Percentiles rank a stretch among this genome's conserved stretches.
These are phyloP conservation scores for Cordyceps pruinosa DNA, from an alignment of 2,329 filamentous ascomycete genomes.

Conservation along the genomic window DNA sequence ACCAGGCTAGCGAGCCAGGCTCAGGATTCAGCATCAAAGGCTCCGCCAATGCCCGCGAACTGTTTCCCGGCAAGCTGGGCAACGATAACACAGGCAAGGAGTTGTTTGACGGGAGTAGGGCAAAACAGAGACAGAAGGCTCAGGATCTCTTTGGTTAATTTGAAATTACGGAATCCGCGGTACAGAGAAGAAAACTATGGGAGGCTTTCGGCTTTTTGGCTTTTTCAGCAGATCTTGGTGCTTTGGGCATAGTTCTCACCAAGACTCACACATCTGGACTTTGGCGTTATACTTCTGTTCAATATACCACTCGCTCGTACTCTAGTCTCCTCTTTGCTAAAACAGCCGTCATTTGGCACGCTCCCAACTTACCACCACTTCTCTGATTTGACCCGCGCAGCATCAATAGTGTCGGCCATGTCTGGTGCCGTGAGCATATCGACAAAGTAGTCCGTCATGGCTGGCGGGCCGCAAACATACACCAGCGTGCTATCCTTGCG, in stretches of 20 bases:
- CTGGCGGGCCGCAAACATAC: conserved; percentile 62
- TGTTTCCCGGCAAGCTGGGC: conserved; percentile 53
- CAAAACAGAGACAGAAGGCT: conserved; percentile 56
- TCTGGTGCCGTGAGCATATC: conserved; percentile 31
- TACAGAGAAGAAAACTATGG: not conserved
- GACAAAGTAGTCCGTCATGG: conserved; percentile 63
- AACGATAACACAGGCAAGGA: conserved; percentile 55
- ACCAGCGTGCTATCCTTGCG: conserved; percentile 40
- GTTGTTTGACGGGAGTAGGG: conserved; percentile 51
- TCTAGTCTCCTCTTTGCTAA: not conserved
- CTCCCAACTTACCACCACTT: conserved; percentile 52
- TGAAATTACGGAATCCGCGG: too few species aligned
- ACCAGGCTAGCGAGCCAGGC: conserved; percentile 35
- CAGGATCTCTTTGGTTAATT: conserved; percentile 57
- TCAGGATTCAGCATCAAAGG: conserved; percentile 62
- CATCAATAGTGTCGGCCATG: conserved; percentile 31
- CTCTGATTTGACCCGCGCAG: conserved; percentile 47
- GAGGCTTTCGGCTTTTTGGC: not conserved
- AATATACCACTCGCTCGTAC: conserved; percentile 1
- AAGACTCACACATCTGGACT: not conserved
- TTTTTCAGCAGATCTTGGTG: not conserved
- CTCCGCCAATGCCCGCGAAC: conserved; percentile 56
- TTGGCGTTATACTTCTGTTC: not conserved
- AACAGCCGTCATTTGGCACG: too few species aligned
- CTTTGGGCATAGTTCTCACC: not conserved